Evolutionary conservation across 2,329 filamentous ascomycete genomes (phyloP).

Genomic region (Fusarium nurragi): DNA sequence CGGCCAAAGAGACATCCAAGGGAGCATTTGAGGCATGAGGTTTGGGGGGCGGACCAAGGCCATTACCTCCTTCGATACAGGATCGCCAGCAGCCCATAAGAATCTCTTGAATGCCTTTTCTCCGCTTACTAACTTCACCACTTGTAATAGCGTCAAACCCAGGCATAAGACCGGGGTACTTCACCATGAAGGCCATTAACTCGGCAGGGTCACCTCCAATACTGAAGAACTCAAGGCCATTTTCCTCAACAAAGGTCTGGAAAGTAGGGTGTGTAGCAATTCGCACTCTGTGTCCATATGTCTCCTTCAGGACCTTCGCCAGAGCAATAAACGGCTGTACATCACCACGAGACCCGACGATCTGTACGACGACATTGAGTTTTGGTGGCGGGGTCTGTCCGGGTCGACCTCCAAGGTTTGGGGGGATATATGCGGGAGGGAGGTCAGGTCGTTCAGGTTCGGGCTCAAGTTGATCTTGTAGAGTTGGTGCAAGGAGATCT

Average conservation of each 20-base stretch:
- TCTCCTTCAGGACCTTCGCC: slow-evolving; percentile 70
- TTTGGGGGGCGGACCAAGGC: slow-evolving; percentile 60
- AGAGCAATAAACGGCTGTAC: slow-evolving; percentile 80
- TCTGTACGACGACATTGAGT: slow-evolving; percentile 78
- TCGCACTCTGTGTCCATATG: slow-evolving; percentile 75
- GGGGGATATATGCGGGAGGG: slow-evolving; percentile 76
- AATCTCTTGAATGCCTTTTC: slow-evolving; percentile 80
- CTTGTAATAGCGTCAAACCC: slow-evolving; percentile 78
- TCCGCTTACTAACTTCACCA: slow-evolving; percentile 79
- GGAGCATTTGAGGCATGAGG: slow-evolving; percentile 59
- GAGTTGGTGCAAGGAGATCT: slow-evolving; percentile 71
- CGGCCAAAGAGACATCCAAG: slow-evolving; percentile 48
- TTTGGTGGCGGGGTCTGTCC: slow-evolving; percentile 65
- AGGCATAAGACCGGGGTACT: slow-evolving; percentile 86
- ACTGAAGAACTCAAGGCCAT: slow-evolving; percentile 77
- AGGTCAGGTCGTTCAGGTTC: slow-evolving; percentile 57
- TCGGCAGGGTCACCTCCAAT: slow-evolving; percentile 81
- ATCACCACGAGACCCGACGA: slow-evolving; percentile 78
- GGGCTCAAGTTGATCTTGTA: slow-evolving; percentile 65
- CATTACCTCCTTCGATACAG: slow-evolving; percentile 82
- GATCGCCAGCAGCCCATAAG: slow-evolving; percentile 88
- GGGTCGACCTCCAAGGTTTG: slow-evolving; percentile 73
- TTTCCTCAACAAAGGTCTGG: slow-evolving; percentile 72
- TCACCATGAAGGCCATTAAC: slow-evolving; percentile 91
- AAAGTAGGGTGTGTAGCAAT: slow-evolving; percentile 79